phyloP scores from a whole-genome alignment of 1,284 basidiomycete species.

The Fomitopsis schrenkii region DNA sequence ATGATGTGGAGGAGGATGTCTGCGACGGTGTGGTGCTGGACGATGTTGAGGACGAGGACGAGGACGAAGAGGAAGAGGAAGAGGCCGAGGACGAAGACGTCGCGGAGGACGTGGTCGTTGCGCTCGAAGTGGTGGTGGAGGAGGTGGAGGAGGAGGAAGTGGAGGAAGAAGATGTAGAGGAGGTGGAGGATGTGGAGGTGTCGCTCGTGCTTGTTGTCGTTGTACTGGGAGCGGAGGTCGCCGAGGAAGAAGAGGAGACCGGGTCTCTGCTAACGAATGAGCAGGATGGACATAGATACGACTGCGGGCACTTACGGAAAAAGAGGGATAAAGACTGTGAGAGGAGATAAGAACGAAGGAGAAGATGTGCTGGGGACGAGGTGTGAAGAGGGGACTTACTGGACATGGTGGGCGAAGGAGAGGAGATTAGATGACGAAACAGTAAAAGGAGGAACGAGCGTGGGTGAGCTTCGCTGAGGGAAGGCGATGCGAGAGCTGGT shows the following conservation, averaged over 20 bases:
- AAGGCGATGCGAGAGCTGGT: not conserved
- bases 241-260: not conserved
- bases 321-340: not conserved
- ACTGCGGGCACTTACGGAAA: not conserved
- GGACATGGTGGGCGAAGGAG: not conserved
- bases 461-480: not conserved
- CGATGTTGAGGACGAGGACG: constrained; percentile 12
- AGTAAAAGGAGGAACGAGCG: not conserved
- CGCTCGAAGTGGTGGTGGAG: not conserved
- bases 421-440: not conserved
- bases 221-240: not conserved
- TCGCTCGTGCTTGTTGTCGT: not conserved
- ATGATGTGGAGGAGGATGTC: constrained; percentile 4
- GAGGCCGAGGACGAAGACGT: not conserved
- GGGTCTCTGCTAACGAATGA: not conserved
- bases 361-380: not conserved
- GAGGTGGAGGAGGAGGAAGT: not conserved
- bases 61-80: constrained; percentile 4
- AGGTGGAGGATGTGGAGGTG: not conserved
- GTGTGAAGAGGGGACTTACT: not conserved
- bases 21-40: constrained; percentile 6
- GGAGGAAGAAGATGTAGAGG: not conserved
- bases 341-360: not conserved
- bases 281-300: not conserved
- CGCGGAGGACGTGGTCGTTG: not conserved